Evolutionary conservation across 2,329 filamentous ascomycete species (phyloP).

Genomic region (Arthrinium phaeospermum): DNA sequence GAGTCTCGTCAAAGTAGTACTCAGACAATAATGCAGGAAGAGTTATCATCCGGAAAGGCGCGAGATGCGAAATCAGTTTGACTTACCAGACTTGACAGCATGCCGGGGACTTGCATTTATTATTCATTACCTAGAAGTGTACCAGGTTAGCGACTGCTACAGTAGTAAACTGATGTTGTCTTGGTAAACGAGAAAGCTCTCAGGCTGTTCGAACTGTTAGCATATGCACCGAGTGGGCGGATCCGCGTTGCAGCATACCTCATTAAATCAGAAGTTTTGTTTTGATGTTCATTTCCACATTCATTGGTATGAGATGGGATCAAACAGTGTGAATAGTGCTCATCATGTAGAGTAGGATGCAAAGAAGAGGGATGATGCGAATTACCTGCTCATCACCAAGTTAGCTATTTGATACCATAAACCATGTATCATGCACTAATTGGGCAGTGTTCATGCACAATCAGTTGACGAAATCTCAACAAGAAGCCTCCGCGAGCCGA

Average conservation of each 20-base stretch:
- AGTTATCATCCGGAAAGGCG: constrained; percentile 54
- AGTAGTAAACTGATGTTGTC: background rate
- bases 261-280: constrained; percentile 46
- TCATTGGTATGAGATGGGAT: constrained; percentile 37
- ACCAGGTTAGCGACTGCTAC: background rate
- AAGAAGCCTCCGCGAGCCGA: constrained; percentile 57
- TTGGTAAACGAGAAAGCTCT: constrained; percentile 18
- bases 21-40: constrained; percentile 55
- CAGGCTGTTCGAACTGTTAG: constrained; percentile 12
- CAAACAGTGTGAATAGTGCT: constrained; percentile 48
- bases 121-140: background rate
- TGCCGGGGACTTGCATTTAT: no score
- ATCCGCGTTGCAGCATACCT: constrained; percentile 42
- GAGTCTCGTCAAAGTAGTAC: constrained; percentile 60
- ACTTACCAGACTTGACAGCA: background rate
- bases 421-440: background rate
- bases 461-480: constrained; percentile 73
- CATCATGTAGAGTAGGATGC: constrained; percentile 37
- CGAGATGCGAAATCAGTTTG: background rate
- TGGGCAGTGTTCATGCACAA: constrained; percentile 34
- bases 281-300: constrained; percentile 42
- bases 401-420: background rate
- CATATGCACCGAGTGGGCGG: background rate
- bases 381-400: constrained; percentile 16
- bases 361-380: background rate